phyloP scores from a whole-genome alignment of 2,329 filamentous ascomycete species.

The Lizonia empirigonia region DNA sequence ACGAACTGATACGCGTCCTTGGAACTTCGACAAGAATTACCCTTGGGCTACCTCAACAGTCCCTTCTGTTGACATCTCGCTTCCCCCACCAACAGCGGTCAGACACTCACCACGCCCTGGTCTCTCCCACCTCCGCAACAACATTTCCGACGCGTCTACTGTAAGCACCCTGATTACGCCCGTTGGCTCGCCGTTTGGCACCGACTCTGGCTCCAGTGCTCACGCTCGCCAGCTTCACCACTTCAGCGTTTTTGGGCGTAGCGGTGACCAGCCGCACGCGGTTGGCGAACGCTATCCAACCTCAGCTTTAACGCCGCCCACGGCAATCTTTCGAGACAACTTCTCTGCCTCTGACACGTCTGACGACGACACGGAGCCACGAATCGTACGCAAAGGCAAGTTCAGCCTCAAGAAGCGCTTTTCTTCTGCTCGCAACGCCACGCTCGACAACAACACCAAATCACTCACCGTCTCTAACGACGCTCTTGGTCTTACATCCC shows the following conservation, averaged over 20 bases:
- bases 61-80: conserved; percentile 48
- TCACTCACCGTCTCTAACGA: conserved; percentile 2
- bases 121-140: conserved; percentile 39
- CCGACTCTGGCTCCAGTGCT: conserved; percentile 18
- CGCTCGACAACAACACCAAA: conserved; percentile 20
- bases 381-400: conserved; percentile 29
- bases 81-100: conserved; percentile 42
- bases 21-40: conserved; percentile 56
- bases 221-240: conserved; percentile 24
- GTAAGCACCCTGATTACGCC: conserved; percentile 29
- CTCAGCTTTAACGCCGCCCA: conserved; percentile 52
- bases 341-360: conserved; percentile 33
- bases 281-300: conserved; percentile 58
- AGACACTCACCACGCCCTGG: conserved; percentile 37
- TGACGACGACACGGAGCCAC: conserved; percentile 34
- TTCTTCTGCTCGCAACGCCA: conserved; percentile 25
- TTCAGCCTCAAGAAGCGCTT: conserved; percentile 33
- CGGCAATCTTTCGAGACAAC: conserved; percentile 33
- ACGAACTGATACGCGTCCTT: conserved; percentile 50
- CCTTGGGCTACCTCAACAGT: conserved; percentile 50
- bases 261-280: conserved; percentile 40
- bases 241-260: conserved; percentile 32
- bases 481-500: conserved; percentile 20
- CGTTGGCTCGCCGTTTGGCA: conserved; percentile 21
- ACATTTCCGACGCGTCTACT: conserved; percentile 34